phyloP scores from a whole-genome alignment of 371 early-diverging fungal genomes.

The Mortierella sp. region DNA sequence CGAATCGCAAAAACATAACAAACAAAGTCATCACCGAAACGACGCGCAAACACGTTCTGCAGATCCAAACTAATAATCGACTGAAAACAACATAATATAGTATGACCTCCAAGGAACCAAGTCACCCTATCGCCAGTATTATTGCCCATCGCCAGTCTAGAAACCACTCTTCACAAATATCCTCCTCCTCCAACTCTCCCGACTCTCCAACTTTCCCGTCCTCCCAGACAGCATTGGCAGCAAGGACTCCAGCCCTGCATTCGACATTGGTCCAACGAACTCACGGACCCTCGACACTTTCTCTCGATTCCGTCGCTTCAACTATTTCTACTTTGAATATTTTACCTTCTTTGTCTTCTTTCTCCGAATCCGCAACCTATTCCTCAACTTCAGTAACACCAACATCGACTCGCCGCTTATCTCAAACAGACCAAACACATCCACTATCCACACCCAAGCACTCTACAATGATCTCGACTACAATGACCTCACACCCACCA shows the following conservation, averaged over 20 bases:
- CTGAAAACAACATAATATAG: too few species aligned
- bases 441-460: not conserved
- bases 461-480: not conserved
- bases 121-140: too few species aligned
- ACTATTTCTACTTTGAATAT: constrained; percentile 4
- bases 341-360: not conserved
- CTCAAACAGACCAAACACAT: not conserved
- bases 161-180: not conserved
- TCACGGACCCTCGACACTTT: not conserved
- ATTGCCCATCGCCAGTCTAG: not conserved
- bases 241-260: not conserved
- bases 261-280: not conserved
- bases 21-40: not conserved
- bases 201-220: not conserved
- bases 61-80: not conserved
- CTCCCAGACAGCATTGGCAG: not conserved
- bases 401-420: not conserved
- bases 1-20: not conserved
- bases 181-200: not conserved
- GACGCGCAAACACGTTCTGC: not conserved
- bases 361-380: not conserved
- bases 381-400: not conserved
- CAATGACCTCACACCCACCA: not conserved
- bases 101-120: too few species aligned
- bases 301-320: not conserved